Conservation (phyloP, 1,284 basidiomycete species). For the Ganoderma resinaceum region DNA sequence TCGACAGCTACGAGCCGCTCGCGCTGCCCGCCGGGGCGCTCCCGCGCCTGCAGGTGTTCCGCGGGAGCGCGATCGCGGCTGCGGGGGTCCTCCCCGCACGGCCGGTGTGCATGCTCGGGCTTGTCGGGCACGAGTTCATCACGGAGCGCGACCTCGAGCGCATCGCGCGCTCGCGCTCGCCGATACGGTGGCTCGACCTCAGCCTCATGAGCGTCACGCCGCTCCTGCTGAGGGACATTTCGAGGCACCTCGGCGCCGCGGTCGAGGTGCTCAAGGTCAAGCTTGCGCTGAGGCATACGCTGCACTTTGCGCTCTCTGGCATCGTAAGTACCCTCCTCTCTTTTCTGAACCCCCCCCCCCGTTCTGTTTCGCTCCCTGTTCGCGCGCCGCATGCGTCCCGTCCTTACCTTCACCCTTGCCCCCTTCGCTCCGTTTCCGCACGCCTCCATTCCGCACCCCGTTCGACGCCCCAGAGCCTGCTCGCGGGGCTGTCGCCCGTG, state of each 20-base stretch:
- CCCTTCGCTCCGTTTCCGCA: background rate
- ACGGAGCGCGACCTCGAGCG: constrained; percentile 56
- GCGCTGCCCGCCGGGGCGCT: constrained; percentile 49
- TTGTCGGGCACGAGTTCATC: constrained; percentile 63
- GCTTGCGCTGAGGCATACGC: constrained; percentile 68
- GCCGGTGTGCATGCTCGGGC: constrained; percentile 59
- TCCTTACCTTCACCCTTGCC: constrained; percentile 11
- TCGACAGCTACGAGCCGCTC: constrained; percentile 52
- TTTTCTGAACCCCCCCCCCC: background rate
- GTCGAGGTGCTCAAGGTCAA: constrained; percentile 59
- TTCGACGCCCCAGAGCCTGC: constrained; percentile 40
- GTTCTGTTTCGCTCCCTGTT: background rate
- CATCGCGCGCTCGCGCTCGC: constrained; percentile 54
- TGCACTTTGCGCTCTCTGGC: constrained; percentile 67
- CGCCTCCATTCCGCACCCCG: no score
- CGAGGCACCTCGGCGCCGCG: constrained; percentile 51
- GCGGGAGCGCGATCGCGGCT: constrained; percentile 63
- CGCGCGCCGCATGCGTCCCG: background rate
- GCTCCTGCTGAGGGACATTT: constrained; percentile 59
- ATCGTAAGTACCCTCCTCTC: constrained; percentile 58
- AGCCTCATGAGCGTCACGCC: constrained; percentile 65
- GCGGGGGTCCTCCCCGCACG: constrained; percentile 64
- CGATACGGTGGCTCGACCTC: constrained; percentile 62
- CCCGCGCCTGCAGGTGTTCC: constrained; percentile 58
- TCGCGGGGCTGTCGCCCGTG: constrained; percentile 47